Evolutionary conservation across 2,329 filamentous ascomycete genomes (phyloP), one percentile per base, ranked within the genome.

Genomic region (Penicillium sp.): DNA sequence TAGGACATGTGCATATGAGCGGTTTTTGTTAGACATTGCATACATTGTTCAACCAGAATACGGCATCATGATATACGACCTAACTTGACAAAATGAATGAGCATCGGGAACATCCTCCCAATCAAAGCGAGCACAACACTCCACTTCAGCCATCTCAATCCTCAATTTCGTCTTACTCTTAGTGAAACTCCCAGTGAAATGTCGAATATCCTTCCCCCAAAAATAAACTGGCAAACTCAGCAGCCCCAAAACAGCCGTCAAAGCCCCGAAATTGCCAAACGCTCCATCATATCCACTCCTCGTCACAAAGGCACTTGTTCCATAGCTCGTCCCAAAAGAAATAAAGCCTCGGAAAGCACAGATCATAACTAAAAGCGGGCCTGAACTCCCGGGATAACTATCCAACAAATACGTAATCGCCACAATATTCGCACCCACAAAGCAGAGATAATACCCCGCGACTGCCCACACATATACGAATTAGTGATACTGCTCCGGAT

Each of bases 311-410:
- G 26, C 26, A 27, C 26, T 27, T 27, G 26, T 27, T 27, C 26
- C 26, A 27, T 27, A 27, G 9, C 26, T 27, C 26, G 3, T 55
- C 58, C 77, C 78, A 51, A 81, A 81, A 1, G 73, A 76, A 9
- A 81, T 75, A 43, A 81, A 74, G 0, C 78, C 78, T 2, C 78
- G 69, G 59, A 79, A 71, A 5, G 79, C 77, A 49, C 77, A 80
- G 29, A 81, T 76, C 35, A 81, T 73, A 3, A 81, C 73, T 21
- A 81, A 62, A 2, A 79, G 57, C 0, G 78, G 75, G 0, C 76
- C 76, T 4, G 77, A 73, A 2, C 75, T 69, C 3, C 71, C 70
- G 1, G 77, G 77, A 53, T 80, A 81, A 1, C 73, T 71, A 53
- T 81, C 79, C 2, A 81, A 71, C 5, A 77, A 62, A 56, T 77